Percentiles rank a stretch among this genome's conserved stretches.
Conservation (phyloP, 2,329 filamentous ascomycete species). For the Colletotrichum sp. region DNA sequence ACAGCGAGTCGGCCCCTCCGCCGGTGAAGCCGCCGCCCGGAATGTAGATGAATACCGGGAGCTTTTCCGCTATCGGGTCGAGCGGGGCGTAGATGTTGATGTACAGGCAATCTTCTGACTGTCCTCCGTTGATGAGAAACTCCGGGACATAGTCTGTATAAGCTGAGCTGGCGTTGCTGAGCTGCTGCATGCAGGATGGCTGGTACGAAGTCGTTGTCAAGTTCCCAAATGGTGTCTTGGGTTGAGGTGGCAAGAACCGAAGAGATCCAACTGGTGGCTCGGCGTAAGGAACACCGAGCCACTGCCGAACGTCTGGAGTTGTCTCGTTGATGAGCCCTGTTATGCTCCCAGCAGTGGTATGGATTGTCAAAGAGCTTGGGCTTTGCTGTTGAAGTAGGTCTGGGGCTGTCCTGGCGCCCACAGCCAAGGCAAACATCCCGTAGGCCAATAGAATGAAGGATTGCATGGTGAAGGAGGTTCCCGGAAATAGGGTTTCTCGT, state of each 20-base stretch:
- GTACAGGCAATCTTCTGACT: conserved; percentile 36
- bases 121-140: background rate
- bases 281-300: conserved; percentile 56
- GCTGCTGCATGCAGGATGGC: conserved; percentile 34
- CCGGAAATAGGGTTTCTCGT: background rate
- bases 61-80: background rate
- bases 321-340: background rate
- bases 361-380: background rate
- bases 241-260: conserved; percentile 41
- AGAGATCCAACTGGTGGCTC: conserved; percentile 57
- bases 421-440: background rate
- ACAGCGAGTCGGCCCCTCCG: conserved; percentile 1
- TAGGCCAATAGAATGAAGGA: background rate
- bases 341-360: background rate
- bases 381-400: background rate
- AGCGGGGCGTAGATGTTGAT: conserved; percentile 35
- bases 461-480: background rate
- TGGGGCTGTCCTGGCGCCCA: background rate
- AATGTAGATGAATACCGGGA: conserved; percentile 1
- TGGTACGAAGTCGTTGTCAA: conserved; percentile 28
- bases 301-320: background rate
- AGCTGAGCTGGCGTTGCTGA: conserved; percentile 26
- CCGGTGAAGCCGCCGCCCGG: conserved; percentile 4
- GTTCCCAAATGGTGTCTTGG: conserved; percentile 25
- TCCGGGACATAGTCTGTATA: background rate